Evolutionary conservation across 805 yeast genomes (phyloP).

Genomic region (Yamadazyma nakazawae): DNA sequence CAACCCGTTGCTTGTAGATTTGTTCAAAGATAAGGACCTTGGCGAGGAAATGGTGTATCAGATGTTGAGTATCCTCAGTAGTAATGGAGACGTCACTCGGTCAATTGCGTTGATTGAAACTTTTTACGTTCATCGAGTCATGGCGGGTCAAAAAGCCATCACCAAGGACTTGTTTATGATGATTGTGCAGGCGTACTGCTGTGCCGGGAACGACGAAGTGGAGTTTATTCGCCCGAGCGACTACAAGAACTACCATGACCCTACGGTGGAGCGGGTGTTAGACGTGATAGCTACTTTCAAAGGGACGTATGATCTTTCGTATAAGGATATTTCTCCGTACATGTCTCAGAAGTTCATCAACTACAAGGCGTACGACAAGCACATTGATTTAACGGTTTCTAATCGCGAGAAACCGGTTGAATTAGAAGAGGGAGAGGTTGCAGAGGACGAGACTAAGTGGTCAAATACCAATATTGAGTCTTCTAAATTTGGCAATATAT

Average conservation of each 20-base stretch:
- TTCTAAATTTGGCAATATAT: conserved; percentile 29
- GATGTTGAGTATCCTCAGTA: conserved; percentile 29
- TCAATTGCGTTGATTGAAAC: conserved; percentile 31
- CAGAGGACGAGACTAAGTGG: conserved; percentile 12
- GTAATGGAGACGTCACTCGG: conserved; percentile 37
- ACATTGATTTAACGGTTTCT: conserved; percentile 16
- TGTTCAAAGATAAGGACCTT: conserved; percentile 15
- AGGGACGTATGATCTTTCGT: conserved; percentile 16
- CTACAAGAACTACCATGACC: conserved; percentile 18
- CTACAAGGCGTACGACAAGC: conserved; percentile 23
- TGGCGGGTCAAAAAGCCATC: conserved; percentile 32
- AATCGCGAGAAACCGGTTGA: conserved; percentile 4
- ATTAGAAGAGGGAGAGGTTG: conserved; percentile 11
- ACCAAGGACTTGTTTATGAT: conserved; percentile 30
- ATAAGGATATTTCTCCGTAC: conserved; percentile 27
- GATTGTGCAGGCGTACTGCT: conserved; percentile 36
- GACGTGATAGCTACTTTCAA: conserved; percentile 29
- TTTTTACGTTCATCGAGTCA: conserved; percentile 29
- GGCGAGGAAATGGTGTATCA: conserved; percentile 22
- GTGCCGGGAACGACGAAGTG: conserved; percentile 10
- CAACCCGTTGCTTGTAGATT: conserved; percentile 5
- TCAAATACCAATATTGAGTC: conserved; percentile 23
- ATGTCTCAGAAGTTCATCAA: conserved; percentile 29
- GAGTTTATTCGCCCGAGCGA: conserved; percentile 3
- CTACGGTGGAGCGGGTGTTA: conserved; percentile 26